Evolutionary conservation across 495 filamentous ascomycete species (phyloP).

Genomic region (Haplographium delicatum): DNA sequence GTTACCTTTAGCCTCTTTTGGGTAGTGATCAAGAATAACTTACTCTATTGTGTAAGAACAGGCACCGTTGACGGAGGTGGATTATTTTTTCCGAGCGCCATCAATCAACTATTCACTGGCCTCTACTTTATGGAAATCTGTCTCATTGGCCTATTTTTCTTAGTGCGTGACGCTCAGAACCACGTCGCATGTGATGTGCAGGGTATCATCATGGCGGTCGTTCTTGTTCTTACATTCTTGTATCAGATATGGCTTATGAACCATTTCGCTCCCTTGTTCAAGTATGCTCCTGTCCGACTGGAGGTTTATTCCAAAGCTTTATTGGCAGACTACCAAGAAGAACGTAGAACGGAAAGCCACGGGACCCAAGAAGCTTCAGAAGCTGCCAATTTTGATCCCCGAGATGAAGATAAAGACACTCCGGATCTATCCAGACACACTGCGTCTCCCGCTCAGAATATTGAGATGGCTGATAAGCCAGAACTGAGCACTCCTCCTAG

Average conservation of each 20-base stretch:
- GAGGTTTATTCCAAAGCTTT: slow-evolving; percentile 13
- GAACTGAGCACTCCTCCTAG: slow-evolving; percentile 2
- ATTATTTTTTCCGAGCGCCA: slow-evolving; percentile 69
- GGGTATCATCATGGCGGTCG: slow-evolving; percentile 65
- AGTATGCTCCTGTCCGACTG: slow-evolving; percentile 11
- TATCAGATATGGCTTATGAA: slow-evolving; percentile 36
- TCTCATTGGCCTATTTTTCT: slow-evolving; percentile 84
- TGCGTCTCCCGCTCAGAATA: slow-evolving; percentile 1
- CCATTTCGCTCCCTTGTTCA: slow-evolving; percentile 11
- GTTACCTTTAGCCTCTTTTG: slow-evolving; percentile 82
- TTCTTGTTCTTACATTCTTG: slow-evolving; percentile 51
- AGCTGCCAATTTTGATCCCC: not conserved
- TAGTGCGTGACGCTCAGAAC: slow-evolving; percentile 49
- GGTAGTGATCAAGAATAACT: slow-evolving; percentile 86
- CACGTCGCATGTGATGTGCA: slow-evolving; percentile 56
- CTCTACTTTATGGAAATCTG: slow-evolving; percentile 79
- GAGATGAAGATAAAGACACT: slow-evolving; percentile 3
- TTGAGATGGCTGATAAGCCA: not conserved
- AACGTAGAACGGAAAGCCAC: not conserved
- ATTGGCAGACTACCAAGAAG: slow-evolving; percentile 11
- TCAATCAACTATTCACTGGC: slow-evolving; percentile 85
- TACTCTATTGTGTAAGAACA: slow-evolving; percentile 81
- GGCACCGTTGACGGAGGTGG: slow-evolving; percentile 81
- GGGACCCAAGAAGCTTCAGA: not conserved
- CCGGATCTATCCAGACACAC: slow-evolving; percentile 1